Evolutionary conservation across 768 basidiomycete genomes (phyloP).

Genomic region (Suillus bovinus): DNA sequence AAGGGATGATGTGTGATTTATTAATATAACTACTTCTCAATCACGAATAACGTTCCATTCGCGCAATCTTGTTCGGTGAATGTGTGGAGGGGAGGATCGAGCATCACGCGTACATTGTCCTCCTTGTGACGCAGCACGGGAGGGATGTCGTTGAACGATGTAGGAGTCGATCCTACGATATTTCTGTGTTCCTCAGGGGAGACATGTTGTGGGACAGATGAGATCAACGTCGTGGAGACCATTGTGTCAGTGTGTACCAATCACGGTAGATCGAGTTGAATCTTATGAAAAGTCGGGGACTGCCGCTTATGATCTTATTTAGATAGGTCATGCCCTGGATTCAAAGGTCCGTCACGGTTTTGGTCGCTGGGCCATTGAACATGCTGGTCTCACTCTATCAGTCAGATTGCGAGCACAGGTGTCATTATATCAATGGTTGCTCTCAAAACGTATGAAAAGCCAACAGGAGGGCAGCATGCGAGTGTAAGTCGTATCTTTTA

Average conservation of each 20-base stretch:
- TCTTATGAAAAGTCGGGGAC: background rate
- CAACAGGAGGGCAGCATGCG: too few relatives aligned
- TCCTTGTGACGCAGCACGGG: constrained; percentile 78
- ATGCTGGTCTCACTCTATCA: too few relatives aligned
- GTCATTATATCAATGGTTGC: too few relatives aligned
- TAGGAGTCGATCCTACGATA: constrained; percentile 71
- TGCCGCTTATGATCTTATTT: background rate
- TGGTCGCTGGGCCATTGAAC: background rate
- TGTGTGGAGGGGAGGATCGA: constrained; percentile 69
- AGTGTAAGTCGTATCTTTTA: too few relatives aligned
- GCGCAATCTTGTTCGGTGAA: constrained; percentile 53
- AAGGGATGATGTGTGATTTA: constrained; percentile 6
- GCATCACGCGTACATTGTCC: constrained; percentile 61
- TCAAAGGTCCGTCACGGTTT: background rate
- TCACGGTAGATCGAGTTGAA: background rate
- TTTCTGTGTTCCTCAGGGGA: constrained; percentile 2
- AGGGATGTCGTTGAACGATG: constrained; percentile 83
- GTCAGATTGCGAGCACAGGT: too few relatives aligned
- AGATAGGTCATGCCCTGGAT: background rate
- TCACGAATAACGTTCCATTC: constrained; percentile 75
- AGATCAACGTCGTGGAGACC: constrained; percentile 1
- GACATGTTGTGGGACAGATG: background rate
- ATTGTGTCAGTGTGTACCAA: background rate
- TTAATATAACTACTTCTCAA: constrained; percentile 67
- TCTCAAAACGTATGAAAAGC: too few relatives aligned